Evolutionary conservation across 2,329 filamentous ascomycete species (phyloP), one percentile per base, ranked within the genome.

Genomic region (Fusarium sp.): DNA sequence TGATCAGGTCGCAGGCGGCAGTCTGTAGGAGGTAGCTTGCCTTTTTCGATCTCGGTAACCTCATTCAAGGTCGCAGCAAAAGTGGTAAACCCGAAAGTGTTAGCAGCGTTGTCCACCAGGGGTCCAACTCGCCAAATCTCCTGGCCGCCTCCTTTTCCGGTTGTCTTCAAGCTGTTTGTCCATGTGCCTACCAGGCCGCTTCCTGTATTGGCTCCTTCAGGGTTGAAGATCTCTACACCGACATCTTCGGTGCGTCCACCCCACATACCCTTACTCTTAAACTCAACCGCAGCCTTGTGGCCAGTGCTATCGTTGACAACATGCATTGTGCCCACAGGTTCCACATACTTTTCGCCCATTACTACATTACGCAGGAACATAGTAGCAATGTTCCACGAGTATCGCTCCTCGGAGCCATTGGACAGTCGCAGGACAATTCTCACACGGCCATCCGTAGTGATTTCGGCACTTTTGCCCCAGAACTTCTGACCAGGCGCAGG

Each of bases 261-360:
- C 82, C 98, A 99, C 93, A 99, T 97, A 71, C 96, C 95, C 77
- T 96, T 97, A 58, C 91, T 89, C 78, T 96, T 97, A 83, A 99
- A 99, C 61, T 95, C 94, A 48, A 94, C 89, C n/a, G 91, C 86
- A 2, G 94, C 93, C 77, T 93, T 94, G 71, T 92, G 90, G 10
- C 94, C 94, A 0, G 91, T 94, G 7, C 87, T 91, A 76, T 99
- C 96, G 78, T 95, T 95, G 70, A 88, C 83, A 34, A 99, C 88
- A 25, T 91, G 90, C 93, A 98, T 96, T 45, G 88, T 93, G 47
- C 94, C 94, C 1, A 97, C 93, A 0, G 96, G 96, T 81, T 99
- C 96, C 14, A 98, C 90, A 77, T 99, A 99, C 81, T 98, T 99
- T 81, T 99, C 96, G 41, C 96, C 96, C 75, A 97, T 95, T 58